Base-by-base conservation (phyloP, 1,284 basidiomycete genomes). In the Volvariella volvacea region DNA sequence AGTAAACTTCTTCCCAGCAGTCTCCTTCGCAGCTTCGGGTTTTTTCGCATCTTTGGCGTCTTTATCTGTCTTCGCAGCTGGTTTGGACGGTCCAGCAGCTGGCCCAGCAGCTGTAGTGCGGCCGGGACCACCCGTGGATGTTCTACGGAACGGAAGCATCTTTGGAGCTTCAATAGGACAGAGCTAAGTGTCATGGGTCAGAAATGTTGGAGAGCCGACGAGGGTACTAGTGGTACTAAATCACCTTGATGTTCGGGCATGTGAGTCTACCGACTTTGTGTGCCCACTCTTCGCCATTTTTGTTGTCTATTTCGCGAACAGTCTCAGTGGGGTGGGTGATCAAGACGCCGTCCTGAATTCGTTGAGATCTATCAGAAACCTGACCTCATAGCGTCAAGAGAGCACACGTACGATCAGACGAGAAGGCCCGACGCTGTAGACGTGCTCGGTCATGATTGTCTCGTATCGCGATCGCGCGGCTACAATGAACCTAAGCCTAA, bases 371-470 rank as follows among this genome's bases (percentile, higher is more conserved):
- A 12, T 36, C 34, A 36, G 8, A 20, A 6, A 16, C n/a, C 4
- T 15, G n/a, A 20, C 30, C n/a, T 31, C 30, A 9, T 31, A 31
- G 30, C 9, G 30, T 31, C 9, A 36, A 8, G n/a, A 16, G 14
- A 16, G 7, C n/a, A 6, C 4, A 66, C 78, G 41, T 57, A 84
- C 85, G 37, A 63, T 66, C 36, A 87, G 57, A 4, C 68, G 70
- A 1, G 76, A 71, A 0, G 82, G 76, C 1, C 84, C 78, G 21
- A 88, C 54, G 52, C 81, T 76, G 55, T 88, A 86, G 2, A 88
- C 59, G 52, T 84, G 76, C 14, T 19, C 84, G 53, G 20, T 65
- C 67, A 1, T 56, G 52, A 50, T 80, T 84, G 41, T 70, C 65
- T 2, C 63, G 55, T 56, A 71, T 78, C 0, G 69, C 66, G 44